Evolutionary conservation across 192 early-diverging fungal genomes (phyloP).

Genomic region (Pilobolus umbonatus): DNA sequence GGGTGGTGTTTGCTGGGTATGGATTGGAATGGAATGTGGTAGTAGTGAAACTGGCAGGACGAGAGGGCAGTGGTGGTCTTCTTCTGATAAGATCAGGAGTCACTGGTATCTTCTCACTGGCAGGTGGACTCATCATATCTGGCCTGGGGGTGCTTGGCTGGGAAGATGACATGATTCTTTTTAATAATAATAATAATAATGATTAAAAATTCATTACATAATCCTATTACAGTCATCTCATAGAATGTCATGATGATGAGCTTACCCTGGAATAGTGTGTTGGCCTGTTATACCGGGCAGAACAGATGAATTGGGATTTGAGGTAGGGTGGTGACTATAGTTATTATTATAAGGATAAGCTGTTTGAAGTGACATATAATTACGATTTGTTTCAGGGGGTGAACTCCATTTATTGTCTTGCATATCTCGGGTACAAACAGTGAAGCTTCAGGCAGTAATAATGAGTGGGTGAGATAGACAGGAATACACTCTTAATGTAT

Average conservation of each 20-base stretch:
- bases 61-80: slow-evolving; percentile 12
- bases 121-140: slow-evolving; percentile 15
- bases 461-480: neutral
- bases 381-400: neutral
- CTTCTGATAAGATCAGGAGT: slow-evolving; percentile 14
- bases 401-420: slow-evolving; percentile 24
- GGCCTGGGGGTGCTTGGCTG: slow-evolving; percentile 32
- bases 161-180: slow-evolving; percentile 20
- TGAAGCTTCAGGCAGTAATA: neutral
- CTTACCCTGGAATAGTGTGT: slow-evolving; percentile 18
- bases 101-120: neutral
- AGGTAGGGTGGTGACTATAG: neutral
- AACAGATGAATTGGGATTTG: neutral
- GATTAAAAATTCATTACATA: neutral
- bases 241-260: neutral
- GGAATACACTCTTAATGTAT: neutral
- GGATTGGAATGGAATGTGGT: slow-evolving; percentile 22
- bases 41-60: slow-evolving; percentile 20
- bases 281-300: slow-evolving; percentile 12
- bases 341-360: slow-evolving; percentile 8
- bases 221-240: no score
- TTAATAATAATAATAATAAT: neutral
- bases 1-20: slow-evolving; percentile 12
- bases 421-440: slow-evolving; percentile 16
- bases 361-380: slow-evolving; percentile 19